phyloP scores from a whole-genome alignment of 2,329 filamentous ascomycete species.

The Botrytis paeoniae region DNA sequence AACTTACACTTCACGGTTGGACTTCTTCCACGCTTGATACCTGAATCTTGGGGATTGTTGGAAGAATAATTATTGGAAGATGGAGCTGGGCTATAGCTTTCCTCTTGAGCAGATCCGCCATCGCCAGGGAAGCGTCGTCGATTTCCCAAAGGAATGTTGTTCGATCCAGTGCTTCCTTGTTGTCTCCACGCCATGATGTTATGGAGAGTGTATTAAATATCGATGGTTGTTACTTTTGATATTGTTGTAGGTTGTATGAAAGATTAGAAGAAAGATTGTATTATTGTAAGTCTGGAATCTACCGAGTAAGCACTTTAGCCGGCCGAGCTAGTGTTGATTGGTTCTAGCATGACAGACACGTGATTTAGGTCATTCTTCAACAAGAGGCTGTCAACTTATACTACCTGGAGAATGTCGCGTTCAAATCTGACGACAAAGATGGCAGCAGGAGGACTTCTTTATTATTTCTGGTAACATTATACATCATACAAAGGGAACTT shows the following conservation, averaged over 20 bases:
- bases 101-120: conserved; percentile 38
- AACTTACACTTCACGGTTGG: conserved; percentile 68
- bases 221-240: neutral
- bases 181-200: conserved; percentile 63
- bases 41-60: conserved; percentile 33
- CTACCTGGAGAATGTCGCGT: neutral
- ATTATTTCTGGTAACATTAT: too few species aligned
- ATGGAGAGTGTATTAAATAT: neutral
- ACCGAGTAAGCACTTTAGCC: neutral
- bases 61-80: conserved; percentile 21
- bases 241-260: neutral
- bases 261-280: neutral
- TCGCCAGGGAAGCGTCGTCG: conserved; percentile 74
- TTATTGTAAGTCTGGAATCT: neutral
- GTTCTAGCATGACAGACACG: fast-evolving
- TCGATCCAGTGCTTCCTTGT: conserved; percentile 92
- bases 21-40: conserved; percentile 84
- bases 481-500: neutral
- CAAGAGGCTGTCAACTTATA: neutral
- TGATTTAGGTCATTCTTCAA: neutral
- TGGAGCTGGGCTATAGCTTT: conserved; percentile 32
- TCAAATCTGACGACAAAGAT: neutral
- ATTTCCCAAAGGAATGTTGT: conserved; percentile 92
- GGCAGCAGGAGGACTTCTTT: neutral
- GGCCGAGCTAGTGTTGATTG: neutral